phyloP scores from a whole-genome alignment of 1,284 basidiomycete genomes.

The Ceratobasidium sp. region DNA sequence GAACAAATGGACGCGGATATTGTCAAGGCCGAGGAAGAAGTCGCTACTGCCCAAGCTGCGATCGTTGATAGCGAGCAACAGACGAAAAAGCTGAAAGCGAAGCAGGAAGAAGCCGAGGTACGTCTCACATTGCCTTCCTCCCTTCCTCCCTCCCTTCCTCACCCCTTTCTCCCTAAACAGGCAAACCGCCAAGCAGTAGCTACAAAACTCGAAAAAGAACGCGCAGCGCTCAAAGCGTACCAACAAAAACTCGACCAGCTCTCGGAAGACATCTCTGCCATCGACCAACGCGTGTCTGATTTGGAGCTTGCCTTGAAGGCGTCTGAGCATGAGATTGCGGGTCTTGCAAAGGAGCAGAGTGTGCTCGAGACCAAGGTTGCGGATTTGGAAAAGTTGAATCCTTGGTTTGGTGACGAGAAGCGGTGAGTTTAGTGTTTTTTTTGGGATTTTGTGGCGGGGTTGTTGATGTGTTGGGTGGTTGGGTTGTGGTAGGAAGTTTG shows the following conservation, averaged over 20 bases:
- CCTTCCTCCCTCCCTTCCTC: background rate
- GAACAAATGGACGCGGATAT: constrained; percentile 92
- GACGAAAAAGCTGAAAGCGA: constrained; percentile 70
- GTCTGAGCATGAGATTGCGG: constrained; percentile 66
- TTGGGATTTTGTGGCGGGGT: no score
- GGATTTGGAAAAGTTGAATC: constrained; percentile 83
- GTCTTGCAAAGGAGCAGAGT: constrained; percentile 63
- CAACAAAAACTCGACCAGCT: constrained; percentile 90
- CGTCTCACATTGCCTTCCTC: no score
- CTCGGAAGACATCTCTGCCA: constrained; percentile 83
- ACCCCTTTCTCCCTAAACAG: background rate
- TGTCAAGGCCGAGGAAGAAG: constrained; percentile 68
- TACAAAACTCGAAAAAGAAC: constrained; percentile 82
- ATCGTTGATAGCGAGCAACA: constrained; percentile 75
- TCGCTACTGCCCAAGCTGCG: constrained; percentile 73
- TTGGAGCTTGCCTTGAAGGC: constrained; percentile 78
- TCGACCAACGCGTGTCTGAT: constrained; percentile 82
- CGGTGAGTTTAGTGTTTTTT: constrained; percentile 68
- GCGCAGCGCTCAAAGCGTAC: constrained; percentile 87
- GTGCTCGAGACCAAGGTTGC: constrained; percentile 65
- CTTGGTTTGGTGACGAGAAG: constrained; percentile 92
- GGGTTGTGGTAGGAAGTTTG: constrained; percentile 70
- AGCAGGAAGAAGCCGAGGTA: constrained; percentile 72
- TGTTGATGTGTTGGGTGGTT: no score
- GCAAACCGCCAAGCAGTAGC: constrained; percentile 71